These are phyloP conservation scores for Candolleomyces eurysporus DNA, from an alignment of 768 basidiomycete genomes.

Conservation along the genomic window DNA sequence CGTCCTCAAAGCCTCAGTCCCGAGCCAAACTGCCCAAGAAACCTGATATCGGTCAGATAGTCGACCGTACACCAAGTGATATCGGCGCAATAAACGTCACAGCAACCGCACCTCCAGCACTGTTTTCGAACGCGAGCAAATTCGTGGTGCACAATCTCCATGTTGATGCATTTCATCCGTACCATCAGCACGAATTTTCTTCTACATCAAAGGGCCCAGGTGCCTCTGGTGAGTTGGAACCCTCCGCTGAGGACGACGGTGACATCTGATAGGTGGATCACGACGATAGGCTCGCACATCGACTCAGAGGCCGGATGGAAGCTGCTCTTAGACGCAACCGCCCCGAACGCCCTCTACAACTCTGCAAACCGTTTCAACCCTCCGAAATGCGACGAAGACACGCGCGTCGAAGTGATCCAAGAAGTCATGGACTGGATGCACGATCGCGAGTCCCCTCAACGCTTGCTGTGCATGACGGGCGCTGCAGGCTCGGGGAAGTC, in stretches of 20 bases:
- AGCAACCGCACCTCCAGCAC: not conserved
- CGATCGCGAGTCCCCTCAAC: not conserved
- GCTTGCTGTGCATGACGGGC: not conserved
- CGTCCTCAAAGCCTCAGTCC: no score
- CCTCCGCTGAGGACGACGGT: not conserved
- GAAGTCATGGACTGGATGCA: slow-evolving; percentile 5
- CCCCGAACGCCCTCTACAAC: not conserved
- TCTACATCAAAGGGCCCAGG: not conserved
- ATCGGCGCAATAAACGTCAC: not conserved
- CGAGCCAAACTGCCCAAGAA: not conserved
- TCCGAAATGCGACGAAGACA: slow-evolving; percentile 9
- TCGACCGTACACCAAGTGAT: not conserved
- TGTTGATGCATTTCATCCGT: no score
- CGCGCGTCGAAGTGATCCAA: slow-evolving; percentile 1
- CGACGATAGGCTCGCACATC: not conserved
- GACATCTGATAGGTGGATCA: not conserved
- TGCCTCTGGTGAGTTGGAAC: not conserved
- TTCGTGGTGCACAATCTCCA: not conserved
- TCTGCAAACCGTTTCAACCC: slow-evolving; percentile 6
- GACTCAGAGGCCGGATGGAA: not conserved
- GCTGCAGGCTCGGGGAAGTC: slow-evolving; percentile 2
- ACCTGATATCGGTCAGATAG: not conserved
- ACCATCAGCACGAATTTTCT: not conserved
- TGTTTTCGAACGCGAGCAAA: not conserved
- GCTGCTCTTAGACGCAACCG: not conserved